Base-by-base conservation (phyloP, 345 rosid species). In the Eucalyptus erythrocorys region DNA sequence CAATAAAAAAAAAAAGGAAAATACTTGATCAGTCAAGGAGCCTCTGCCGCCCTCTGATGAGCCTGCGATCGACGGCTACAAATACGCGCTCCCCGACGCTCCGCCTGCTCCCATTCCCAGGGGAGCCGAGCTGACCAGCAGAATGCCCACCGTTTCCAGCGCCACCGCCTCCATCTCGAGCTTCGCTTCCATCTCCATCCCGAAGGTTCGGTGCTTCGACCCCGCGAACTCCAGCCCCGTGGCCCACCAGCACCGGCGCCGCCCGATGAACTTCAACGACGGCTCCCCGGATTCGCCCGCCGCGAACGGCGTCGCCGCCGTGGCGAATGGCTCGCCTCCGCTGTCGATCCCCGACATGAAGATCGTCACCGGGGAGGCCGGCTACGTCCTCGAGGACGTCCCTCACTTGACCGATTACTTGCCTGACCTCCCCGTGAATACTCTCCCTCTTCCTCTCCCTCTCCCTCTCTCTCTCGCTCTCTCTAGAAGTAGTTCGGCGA, bases 381-480 rank as follows among this genome's bases (percentile, higher is more conserved):
- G 96, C 22, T 94, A 92, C 50, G 92, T 94, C 55, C 95, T 94
- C 19, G 92, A 94, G 85, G 96, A 93, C 64, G 95, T 93, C 81
- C 95, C 94, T 59, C 96, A 92, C 88, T 88, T 94, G 47, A 57
- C 91, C 66, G 96, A 94, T 90, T 93, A 92, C 81, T 86, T 94
- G 17, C 85, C 91, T 22, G 86, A 92, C 49, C 94, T 93, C 45
- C 95, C 91, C 16, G 95, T 94, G 92, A 87, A 53, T 26, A 27
- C 47, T 66, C 90, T 37, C 27, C 16, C 30, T 24, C 50, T 15
- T 45, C 12, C 85, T 26, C 49, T 19, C 19, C n/a, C 47, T 13
- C 37, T 10, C 26, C 32, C 48, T 32, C 53, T 17, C 47, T 22
- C 22, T 42, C 47, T 22, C 22, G n/a, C 47, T n/a, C 13, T 10